Percentiles rank a stretch among this genome's conserved stretches.
These are phyloP conservation scores for Paramarasmius palmivorus DNA, from an alignment of 1,284 basidiomycete genomes.

Conservation along the genomic window DNA sequence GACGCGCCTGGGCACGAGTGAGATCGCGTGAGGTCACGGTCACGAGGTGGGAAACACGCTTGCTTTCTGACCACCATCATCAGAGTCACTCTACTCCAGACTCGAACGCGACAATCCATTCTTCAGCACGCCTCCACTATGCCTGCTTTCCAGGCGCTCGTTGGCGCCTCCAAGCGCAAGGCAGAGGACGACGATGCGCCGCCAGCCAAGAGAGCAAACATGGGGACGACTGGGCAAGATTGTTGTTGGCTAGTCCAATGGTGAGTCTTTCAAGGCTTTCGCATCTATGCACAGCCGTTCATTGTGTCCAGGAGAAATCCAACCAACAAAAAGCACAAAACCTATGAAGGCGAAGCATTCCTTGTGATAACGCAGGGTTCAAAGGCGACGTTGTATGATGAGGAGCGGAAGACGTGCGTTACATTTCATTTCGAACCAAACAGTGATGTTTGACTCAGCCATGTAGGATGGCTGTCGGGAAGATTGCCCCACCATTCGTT, in stretches of 20 bases:
- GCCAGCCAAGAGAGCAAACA: not conserved
- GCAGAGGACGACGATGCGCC: not conserved
- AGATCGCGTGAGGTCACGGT: no score
- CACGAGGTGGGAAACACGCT: no score
- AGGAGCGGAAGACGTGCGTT: constrained; percentile 60
- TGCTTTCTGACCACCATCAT: no score
- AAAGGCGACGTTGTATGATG: constrained; percentile 57
- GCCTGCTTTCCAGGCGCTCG: not conserved
- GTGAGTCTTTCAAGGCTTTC: not conserved
- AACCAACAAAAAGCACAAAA: constrained; percentile 88
- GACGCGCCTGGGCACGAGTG: no score
- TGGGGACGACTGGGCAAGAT: not conserved
- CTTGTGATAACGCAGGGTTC: constrained; percentile 41
- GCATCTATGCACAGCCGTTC: not conserved
- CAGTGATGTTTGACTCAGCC: constrained; percentile 3
- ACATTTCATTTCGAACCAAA: constrained; percentile 11
- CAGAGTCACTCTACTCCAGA: no score
- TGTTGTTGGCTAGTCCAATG: constrained; percentile 16
- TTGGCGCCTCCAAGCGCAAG: not conserved
- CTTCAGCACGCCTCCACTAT: not conserved
- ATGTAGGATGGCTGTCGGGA: constrained; percentile 42
- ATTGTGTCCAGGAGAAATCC: constrained; percentile 60
- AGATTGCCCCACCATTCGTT: constrained; percentile 35
- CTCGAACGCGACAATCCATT: not conserved
- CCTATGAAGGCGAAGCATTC: constrained; percentile 87